Evolutionary conservation across 2,329 filamentous ascomycete species (phyloP), one percentile per base, ranked within the genome.

Genomic region (Lecanicillium sp.): DNA sequence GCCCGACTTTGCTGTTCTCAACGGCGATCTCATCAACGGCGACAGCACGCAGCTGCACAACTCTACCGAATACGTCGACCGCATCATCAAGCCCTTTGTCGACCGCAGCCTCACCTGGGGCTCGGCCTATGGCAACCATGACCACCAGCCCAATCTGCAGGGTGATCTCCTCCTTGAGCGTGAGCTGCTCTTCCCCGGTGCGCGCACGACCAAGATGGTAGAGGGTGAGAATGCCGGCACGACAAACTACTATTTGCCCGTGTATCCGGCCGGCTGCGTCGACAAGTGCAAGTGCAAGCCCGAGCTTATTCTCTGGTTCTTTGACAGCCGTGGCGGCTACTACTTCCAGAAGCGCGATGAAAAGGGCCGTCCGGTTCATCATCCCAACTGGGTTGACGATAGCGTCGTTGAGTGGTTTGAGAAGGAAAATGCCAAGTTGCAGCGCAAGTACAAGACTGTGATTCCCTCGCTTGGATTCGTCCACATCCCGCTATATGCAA

Each of bases 271-370:
- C 7, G 43, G 52, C 8, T 65, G 63, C 35, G 43, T 41, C 3
- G 38, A 45, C 9, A 37, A 45, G 9, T 41, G 36, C 9, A 29
- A 32, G 9, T 65, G 63, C 37, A 40, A 48, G 0, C 60, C 62
- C 0, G 55, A 60, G 16, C 43, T 65, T 6, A 49, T 84, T 1
- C 60, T 85, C 1, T 85, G 78, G 77, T 84, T 84, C 58, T 83
- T 85, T 44, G 80, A 85, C 48, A 71, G 65, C 34, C 64, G 70
- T 13, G 77, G 78, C 15, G 76, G 76, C 5, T 63, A 63, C 36
- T 59, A 63, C 30, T 73, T 67, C 48, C 66, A 66, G 39, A 44
- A 57, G 38, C 48, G 43, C 17, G 42, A 57, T 31, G 40, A 42
- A 4, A 15, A 33, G 14, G 40, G 40, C 12, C 29, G 17, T n/a